These are phyloP conservation scores for Dioscorea cayenensis DNA, from an alignment of 116 monocot species.

Conservation along the genomic window DNA sequence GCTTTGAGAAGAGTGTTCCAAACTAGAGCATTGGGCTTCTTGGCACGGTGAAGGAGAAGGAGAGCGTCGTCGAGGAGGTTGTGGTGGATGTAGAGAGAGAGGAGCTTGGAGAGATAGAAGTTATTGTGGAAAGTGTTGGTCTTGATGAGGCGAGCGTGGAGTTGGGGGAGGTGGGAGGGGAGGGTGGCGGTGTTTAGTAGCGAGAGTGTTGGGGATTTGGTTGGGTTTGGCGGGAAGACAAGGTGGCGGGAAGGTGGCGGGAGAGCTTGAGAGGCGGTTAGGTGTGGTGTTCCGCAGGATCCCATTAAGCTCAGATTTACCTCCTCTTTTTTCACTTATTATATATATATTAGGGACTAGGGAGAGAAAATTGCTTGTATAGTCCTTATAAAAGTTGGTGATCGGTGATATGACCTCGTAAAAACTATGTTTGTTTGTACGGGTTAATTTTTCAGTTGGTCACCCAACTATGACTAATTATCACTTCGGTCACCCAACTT, in stretches of 20 bases:
- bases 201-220: constrained; percentile 1
- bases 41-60: background rate
- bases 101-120: constrained; percentile 1
- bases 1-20: background rate
- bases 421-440: too few species aligned
- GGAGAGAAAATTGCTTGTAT: too few species aligned
- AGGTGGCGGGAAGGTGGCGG: constrained; percentile 1
- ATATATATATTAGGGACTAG: too few species aligned
- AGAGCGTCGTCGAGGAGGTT: background rate
- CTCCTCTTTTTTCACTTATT: too few species aligned
- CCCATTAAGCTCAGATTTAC: background rate
- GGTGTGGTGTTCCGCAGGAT: background rate
- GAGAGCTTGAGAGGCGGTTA: background rate
- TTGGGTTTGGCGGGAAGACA: background rate
- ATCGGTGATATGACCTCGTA: too few species aligned
- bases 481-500: too few species aligned
- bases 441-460: too few species aligned
- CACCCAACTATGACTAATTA: too few species aligned
- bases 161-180: constrained; percentile 1
- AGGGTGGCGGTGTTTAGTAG: background rate
- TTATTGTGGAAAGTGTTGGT: background rate
- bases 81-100: background rate
- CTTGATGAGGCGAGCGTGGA: background rate
- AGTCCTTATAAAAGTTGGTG: too few species aligned
- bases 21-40: background rate